These are phyloP conservation scores for Alisma plantagoaquatica DNA, from an alignment of 106 monocot genomes.

Conservation along the genomic window DNA sequence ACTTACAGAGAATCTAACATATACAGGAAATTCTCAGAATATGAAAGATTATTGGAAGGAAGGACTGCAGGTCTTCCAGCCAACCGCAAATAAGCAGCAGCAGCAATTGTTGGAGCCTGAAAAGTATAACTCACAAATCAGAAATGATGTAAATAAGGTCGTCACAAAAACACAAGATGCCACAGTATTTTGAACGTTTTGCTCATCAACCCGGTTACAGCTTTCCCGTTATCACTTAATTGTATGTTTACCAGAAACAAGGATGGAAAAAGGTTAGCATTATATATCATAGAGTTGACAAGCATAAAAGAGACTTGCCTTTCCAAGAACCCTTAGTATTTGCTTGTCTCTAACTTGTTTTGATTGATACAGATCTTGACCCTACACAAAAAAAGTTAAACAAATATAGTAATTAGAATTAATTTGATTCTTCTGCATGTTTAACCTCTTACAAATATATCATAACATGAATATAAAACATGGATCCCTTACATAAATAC, in stretches of 20 bases:
- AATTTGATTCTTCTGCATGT: neutral
- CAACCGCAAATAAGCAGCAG: constrained; percentile 81
- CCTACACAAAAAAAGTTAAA: constrained; percentile 26
- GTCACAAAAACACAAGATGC: no score
- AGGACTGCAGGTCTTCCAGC: constrained; percentile 92
- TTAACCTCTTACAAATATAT: neutral
- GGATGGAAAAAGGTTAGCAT: no score
- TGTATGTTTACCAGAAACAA: no score
- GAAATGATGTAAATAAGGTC: neutral
- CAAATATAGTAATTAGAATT: neutral
- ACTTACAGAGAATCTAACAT: constrained; percentile 95
- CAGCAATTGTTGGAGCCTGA: constrained; percentile 88
- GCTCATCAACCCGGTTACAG: no score
- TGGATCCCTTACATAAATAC: no score
- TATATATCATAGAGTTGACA: neutral
- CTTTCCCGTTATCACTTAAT: no score
- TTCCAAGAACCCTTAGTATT: constrained; percentile 80
- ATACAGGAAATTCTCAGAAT: constrained; percentile 90
- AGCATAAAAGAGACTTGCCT: constrained; percentile 26
- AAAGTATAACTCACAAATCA: constrained; percentile 9
- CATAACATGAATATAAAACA: no score
- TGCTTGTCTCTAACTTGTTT: constrained; percentile 87
- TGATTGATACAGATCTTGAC: constrained; percentile 80
- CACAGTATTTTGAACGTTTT: no score
- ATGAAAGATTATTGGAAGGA: constrained; percentile 75